Percentiles rank a stretch among this genome's conserved stretches.
These are phyloP conservation scores for Cyanodermella asteris DNA, from an alignment of 2,329 filamentous ascomycete genomes.

Conservation along the genomic window DNA sequence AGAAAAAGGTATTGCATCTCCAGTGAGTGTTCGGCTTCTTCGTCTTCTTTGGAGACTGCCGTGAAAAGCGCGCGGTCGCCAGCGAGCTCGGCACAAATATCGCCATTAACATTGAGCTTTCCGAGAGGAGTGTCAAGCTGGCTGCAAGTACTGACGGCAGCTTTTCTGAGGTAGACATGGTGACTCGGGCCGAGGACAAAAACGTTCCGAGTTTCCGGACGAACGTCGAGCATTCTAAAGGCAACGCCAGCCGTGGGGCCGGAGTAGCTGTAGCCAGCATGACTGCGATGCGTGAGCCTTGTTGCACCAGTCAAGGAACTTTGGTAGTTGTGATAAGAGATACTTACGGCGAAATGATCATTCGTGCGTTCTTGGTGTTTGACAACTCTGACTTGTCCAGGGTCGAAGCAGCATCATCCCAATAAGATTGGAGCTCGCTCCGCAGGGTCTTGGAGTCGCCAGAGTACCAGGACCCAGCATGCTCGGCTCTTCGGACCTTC, in stretches of 20 bases:
- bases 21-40: constrained; percentile 74
- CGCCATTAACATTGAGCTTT: constrained; percentile 40
- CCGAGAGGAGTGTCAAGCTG: constrained; percentile 54
- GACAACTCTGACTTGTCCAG: constrained; percentile 39
- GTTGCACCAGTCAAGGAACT: constrained; percentile 12
- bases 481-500: constrained; percentile 34
- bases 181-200: constrained; percentile 90
- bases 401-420: constrained; percentile 45
- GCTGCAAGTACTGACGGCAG: constrained; percentile 52
- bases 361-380: constrained; percentile 54
- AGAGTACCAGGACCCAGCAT: constrained; percentile 80
- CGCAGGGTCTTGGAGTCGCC: constrained; percentile 37
- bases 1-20: no score
- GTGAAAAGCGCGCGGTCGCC: no score
- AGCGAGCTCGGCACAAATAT: constrained; percentile 31
- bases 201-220: constrained; percentile 20
- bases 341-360: constrained; percentile 82
- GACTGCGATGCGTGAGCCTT: constrained; percentile 29
- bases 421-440: constrained; percentile 49
- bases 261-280: constrained; percentile 85
- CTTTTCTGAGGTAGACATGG: constrained; percentile 55
- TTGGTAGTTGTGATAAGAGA: constrained; percentile 4
- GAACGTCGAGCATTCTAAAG: constrained; percentile 57
- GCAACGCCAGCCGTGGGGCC: constrained; percentile 85
- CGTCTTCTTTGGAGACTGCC: constrained; percentile 41